A percentile compares a stretch with the other conserved stretches of the same genome.
phyloP scores from a whole-genome alignment of 495 filamentous ascomycete genomes.

The Platismatia glauca region DNA sequence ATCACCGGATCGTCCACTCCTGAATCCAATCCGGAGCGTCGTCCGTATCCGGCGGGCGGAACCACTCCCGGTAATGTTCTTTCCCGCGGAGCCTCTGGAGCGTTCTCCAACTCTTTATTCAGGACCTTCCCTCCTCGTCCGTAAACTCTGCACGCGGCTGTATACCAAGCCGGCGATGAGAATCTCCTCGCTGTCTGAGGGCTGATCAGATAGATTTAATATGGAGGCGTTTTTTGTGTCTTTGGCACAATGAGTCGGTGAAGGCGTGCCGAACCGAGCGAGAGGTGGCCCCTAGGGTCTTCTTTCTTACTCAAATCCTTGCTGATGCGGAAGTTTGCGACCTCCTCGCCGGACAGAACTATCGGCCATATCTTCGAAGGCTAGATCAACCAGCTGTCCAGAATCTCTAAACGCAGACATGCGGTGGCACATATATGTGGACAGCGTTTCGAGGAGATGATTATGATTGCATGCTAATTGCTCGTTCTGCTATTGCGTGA shows the following conservation, averaged over 20 bases:
- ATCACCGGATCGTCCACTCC: too few relatives aligned
- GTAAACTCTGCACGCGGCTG: too few relatives aligned
- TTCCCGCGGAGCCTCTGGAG: too few relatives aligned
- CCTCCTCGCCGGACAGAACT: background rate
- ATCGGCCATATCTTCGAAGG: background rate
- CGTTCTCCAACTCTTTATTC: too few relatives aligned
- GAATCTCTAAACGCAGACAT: background rate
- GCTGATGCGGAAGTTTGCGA: background rate
- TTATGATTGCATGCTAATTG: background rate
- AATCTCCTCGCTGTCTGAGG: too few relatives aligned
- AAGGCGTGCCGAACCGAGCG: background rate
- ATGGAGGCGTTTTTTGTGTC: background rate
- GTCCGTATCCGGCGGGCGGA: too few relatives aligned
- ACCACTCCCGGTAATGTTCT: too few relatives aligned
- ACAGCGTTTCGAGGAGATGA: background rate
- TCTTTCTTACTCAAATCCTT: background rate
- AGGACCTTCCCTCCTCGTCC: too few relatives aligned
- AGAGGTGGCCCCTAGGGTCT: background rate
- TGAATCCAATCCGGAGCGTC: too few relatives aligned
- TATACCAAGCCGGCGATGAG: too few relatives aligned
- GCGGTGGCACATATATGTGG: background rate
- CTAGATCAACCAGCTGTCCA: background rate
- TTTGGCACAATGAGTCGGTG: background rate
- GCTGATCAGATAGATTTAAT: too few relatives aligned
- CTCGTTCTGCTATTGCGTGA: background rate